Evolutionary conservation across 805 yeast genomes (phyloP).

Genomic region (Phaffomyces opuntiae): DNA sequence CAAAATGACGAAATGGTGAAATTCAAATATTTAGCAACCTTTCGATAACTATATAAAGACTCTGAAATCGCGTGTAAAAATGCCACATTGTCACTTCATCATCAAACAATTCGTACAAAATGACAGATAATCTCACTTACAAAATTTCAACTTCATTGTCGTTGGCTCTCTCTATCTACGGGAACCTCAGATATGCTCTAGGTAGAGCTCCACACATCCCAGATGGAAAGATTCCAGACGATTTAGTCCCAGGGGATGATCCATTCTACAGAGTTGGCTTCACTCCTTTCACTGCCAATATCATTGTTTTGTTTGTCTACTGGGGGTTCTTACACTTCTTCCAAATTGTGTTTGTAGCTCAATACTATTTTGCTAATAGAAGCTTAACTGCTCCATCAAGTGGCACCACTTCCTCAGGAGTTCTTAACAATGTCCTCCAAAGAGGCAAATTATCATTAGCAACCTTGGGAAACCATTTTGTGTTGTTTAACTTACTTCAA

Average conservation of each 20-base stretch:
- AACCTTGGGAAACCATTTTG: constrained; percentile 51
- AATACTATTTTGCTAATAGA: constrained; percentile 33
- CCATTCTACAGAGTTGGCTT: constrained; percentile 41
- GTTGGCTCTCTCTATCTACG: constrained; percentile 42
- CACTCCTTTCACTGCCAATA: constrained; percentile 67
- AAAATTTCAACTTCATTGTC: constrained; percentile 45
- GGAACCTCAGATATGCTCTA: constrained; percentile 39
- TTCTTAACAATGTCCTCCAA: no score
- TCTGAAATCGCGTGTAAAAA: no score
- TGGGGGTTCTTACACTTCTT: constrained; percentile 50
- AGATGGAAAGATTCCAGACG: constrained; percentile 22
- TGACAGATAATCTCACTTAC: constrained; percentile 20
- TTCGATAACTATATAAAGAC: no score
- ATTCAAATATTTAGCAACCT: no score
- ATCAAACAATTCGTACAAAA: not conserved
- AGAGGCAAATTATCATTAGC: constrained; percentile 1
- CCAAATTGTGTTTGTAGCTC: constrained; percentile 46
- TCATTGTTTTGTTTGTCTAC: constrained; percentile 41
- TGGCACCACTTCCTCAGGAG: constrained; percentile 3
- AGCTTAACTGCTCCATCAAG: constrained; percentile 20
- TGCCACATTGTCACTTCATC: no score
- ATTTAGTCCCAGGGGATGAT: constrained; percentile 32
- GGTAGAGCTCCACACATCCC: constrained; percentile 35
- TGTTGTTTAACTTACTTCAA: constrained; percentile 50
- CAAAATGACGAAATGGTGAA: not conserved